Base-by-base conservation (phyloP, 257 asterid species). In the Penstemon eatonii region DNA sequence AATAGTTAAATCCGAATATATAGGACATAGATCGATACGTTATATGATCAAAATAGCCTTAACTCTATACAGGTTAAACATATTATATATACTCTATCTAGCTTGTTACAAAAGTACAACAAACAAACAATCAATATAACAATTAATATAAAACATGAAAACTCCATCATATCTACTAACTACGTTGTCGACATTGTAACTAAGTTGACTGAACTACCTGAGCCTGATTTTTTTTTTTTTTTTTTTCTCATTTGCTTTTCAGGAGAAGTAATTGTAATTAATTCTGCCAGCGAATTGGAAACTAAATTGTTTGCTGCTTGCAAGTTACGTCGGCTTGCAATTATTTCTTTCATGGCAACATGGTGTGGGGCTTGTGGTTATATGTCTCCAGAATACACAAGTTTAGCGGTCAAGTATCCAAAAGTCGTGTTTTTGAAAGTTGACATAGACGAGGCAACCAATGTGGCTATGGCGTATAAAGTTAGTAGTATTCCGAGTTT, bases 331-430 rank as follows among this genome's bases (percentile, higher is more conserved):
- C 84, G 84, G 39, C 85, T 92, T 12, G 78, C 89, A 25, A 39
- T 92, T 10, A 73, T 92, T 54, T 92, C 88, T 74, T 92, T 89
- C 84, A 92, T 95, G 0, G 95, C 96, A 18, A 76, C 84, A 3
- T 89, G 96, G 96, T 87, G 98, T 45, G 96, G 96, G 33, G 96
- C 98, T 13, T 91, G 95, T 68, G 92, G 89, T 46, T 45, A 70
- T 49, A 67, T 89, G 15, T 65, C 88, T 60, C 98, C 98, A 8
- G 74, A 74, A 51, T 84, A 70, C 82, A 38, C 89, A 7, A 82
- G 76, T 73, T 68, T 84, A 50, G 89, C 96, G 0, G 67, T 44
- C 7, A 81, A 83, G 74, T 76, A 82, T 49, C 86, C 84, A 5
- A 83, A 75, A 56, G 82, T 70, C 2, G 91, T 85, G 45, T 89